These are phyloP conservation scores for Fusarium sp. DNA, from an alignment of 2,329 filamentous ascomycete species.

Conservation along the genomic window DNA sequence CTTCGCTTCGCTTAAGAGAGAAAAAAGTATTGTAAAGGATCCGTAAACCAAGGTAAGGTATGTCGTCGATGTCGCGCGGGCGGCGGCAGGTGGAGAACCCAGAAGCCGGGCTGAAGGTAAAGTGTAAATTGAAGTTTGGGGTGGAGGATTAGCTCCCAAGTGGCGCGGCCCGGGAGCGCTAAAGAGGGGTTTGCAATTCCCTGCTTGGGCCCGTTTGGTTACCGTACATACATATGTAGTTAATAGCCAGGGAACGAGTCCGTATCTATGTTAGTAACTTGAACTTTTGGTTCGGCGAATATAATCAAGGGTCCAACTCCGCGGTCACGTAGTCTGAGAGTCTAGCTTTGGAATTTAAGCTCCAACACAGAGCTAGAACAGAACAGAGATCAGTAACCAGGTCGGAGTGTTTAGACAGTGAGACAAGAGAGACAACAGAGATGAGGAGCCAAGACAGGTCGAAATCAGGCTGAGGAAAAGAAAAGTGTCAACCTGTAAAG, in stretches of 20 bases:
- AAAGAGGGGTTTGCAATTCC: conserved; percentile 23
- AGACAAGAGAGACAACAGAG: background rate
- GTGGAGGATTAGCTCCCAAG: conserved; percentile 28
- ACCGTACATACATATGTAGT: conserved; percentile 11
- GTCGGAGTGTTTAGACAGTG: background rate
- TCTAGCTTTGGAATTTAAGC: background rate
- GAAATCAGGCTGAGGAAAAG: background rate
- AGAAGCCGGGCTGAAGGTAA: conserved; percentile 38
- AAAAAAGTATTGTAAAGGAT: background rate
- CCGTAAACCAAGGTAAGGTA: background rate
- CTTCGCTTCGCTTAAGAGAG: background rate
- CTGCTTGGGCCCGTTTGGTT: conserved; percentile 21
- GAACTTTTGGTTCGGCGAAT: too few relatives aligned
- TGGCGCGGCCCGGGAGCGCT: conserved; percentile 38
- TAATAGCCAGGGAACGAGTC: background rate
- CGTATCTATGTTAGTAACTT: too few relatives aligned
- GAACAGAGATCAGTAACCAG: conserved; percentile 13
- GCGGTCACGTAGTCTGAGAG: background rate
- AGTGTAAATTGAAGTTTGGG: conserved; percentile 32
- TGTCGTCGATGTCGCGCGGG: conserved; percentile 28
- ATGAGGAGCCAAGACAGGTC: background rate
- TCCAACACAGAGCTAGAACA: background rate
- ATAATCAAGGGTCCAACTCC: too few relatives aligned
- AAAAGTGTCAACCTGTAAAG: background rate
- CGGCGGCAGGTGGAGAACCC: conserved; percentile 37